Evolutionary conservation across 306 rosid species (phyloP), one percentile per base, ranked within the genome.

Genomic region (Oxytropis ochrocephala): DNA sequence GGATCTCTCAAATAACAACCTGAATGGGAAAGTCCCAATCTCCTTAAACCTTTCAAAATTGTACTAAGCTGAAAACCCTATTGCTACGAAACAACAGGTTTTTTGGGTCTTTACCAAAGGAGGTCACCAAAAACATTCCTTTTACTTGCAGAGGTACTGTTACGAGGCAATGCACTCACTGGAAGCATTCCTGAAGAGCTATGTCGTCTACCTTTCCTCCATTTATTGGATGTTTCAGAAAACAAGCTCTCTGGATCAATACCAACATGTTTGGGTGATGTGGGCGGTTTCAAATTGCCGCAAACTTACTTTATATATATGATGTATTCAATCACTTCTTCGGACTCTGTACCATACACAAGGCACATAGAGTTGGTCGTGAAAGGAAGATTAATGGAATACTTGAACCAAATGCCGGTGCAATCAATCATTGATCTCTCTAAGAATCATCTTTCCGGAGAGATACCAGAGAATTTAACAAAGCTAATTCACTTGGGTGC

Each of bases 1-100:
- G 7, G 74, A 69, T 57, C 64, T 54, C 74, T 76, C 80, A 51
- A 60, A 60, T 21, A 76, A 76, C 41, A 0, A 16, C 14, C 7
- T 76, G 2, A 42, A 3, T 17, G 75, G 70, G 5, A 6, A 14
- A 12, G 9, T 68, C 5, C 75, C 80, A 14, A 47, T 41, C 4
- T 76, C 18, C 14, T 11, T 38, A 0, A 21, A 50, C 13, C 33
- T 35, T 51, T 50, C 73, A 50, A 51, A 67, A 67, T 21, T 67
- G 73, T 19, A 17, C 24, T 18, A 0, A 1, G 0, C 13, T 67
- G 61, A 1, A 18, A 50, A 51, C 38, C 4, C 61, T 67, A 9
- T 56, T 11, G 5, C 62, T 67, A 5, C 4, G 0, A 6, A 19
- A 51, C 73, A 67, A 51, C 3, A 67, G 38, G 24, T 18, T 67